Percentiles rank a stretch among this genome's conserved stretches.
These are phyloP conservation scores for Edaphochlamys debaryana DNA, from an alignment of 139 green algal species.

Conservation along the genomic window DNA sequence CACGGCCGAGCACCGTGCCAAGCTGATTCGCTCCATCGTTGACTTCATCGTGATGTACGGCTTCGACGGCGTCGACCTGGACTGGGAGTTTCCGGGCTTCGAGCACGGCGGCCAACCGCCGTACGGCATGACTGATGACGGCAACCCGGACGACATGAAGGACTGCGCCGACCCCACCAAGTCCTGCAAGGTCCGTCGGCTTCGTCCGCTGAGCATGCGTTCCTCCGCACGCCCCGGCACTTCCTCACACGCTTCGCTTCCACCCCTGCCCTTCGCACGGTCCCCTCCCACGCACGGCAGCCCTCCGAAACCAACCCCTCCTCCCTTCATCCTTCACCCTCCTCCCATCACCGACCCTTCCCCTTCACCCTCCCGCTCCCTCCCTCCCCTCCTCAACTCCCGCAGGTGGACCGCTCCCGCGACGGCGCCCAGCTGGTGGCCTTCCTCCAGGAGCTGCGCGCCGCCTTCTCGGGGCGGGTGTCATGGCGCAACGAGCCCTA, in stretches of 20 bases:
- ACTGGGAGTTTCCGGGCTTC: conserved; percentile 28
- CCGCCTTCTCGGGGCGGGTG: not conserved
- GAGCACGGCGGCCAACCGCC: conserved; percentile 12
- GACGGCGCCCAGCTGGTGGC: not conserved
- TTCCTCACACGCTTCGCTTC: no score
- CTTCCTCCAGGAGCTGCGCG: not conserved
- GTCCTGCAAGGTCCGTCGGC: not conserved
- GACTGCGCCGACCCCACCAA: not conserved
- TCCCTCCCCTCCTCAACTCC: no score
- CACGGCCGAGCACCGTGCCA: not conserved
- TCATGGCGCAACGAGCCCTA: not conserved
- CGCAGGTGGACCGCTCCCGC: not conserved
- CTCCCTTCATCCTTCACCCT: no score
- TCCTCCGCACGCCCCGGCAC: no score
- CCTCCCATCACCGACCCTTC: no score
- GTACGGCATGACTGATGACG: not conserved
- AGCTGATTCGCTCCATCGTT: not conserved
- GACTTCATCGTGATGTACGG: not conserved
- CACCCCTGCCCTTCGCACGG: no score
- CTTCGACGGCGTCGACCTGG: conserved; percentile 24
- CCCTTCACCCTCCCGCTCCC: no score
- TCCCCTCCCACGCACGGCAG: no score
- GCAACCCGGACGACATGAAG: not conserved
- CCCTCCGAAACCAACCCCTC: no score
- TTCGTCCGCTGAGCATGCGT: no score